These are phyloP conservation scores for Melampsora larici-populina DNA, from an alignment of 1,284 basidiomycete species.

Conservation along the genomic window DNA sequence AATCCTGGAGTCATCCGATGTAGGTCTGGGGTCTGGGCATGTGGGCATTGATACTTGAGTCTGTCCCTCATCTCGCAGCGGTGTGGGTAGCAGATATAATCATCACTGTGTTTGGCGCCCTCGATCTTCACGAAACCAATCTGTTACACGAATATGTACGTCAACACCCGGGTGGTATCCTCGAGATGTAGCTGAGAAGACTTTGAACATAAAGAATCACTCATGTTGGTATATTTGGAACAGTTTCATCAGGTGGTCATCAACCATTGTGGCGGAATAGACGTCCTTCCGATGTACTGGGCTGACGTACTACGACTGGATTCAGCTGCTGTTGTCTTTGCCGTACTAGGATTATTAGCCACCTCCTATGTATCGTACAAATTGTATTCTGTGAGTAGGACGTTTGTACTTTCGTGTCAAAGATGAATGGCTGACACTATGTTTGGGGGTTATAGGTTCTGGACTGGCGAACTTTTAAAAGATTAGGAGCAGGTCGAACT, in stretches of 20 bases:
- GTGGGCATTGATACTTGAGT: constrained; percentile 32
- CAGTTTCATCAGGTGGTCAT: constrained; percentile 9
- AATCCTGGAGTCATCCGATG: background rate
- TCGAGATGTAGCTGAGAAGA: too few relatives aligned
- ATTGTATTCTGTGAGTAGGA: constrained; percentile 27
- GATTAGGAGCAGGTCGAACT: constrained; percentile 20
- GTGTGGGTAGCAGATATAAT: constrained; percentile 19
- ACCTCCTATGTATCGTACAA: constrained; percentile 20
- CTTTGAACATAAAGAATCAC: too few relatives aligned
- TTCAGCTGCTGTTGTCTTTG: constrained; percentile 12
- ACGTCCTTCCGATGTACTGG: constrained; percentile 38
- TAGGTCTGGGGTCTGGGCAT: constrained; percentile 30
- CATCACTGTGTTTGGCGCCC: constrained; percentile 1
- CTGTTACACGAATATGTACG: constrained; percentile 14
- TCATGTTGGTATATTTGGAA: background rate
- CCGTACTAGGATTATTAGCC: constrained; percentile 1
- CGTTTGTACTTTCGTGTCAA: background rate
- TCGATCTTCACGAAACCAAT: constrained; percentile 12
- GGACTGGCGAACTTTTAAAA: constrained; percentile 41
- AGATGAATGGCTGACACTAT: background rate
- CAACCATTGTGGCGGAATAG: constrained; percentile 27
- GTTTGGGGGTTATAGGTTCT: constrained; percentile 13
- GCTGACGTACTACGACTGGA: constrained; percentile 7
- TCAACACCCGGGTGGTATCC: too few relatives aligned
- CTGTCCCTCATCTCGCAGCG: constrained; percentile 33